A percentile compares a stretch with the other conserved stretches of the same genome.
Conservation (phyloP, 331 rosid species). For the Malus hybrid region DNA sequence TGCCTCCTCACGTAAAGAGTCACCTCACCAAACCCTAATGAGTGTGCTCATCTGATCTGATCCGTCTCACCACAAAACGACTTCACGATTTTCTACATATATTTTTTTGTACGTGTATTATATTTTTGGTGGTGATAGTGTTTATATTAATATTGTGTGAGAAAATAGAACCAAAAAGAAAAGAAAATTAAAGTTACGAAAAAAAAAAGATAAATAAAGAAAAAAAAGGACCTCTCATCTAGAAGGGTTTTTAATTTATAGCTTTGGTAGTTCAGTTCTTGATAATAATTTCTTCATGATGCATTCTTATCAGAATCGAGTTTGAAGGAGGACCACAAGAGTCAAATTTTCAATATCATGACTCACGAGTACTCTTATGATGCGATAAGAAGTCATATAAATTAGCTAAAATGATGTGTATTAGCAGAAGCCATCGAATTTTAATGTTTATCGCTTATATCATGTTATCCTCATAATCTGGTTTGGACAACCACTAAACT, state of each 20-base stretch:
- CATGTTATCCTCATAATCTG: neutral
- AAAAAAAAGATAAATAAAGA: neutral
- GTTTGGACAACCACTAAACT: neutral
- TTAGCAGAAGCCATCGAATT: neutral
- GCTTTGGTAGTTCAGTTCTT: too few relatives aligned
- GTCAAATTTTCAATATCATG: neutral
- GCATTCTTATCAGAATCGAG: neutral
- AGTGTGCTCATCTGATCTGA: neutral
- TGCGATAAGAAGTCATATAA: neutral
- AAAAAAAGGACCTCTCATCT: neutral
- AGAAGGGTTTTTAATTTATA: conserved; percentile 1
- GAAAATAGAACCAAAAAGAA: neutral
- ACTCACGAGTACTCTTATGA: neutral
- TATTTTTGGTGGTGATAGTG: neutral
- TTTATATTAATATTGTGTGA: neutral
- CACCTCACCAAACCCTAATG: neutral
- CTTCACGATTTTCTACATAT: neutral
- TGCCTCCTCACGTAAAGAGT: neutral
- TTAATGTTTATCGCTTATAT: neutral
- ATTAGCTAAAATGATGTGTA: neutral
- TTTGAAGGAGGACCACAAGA: neutral
- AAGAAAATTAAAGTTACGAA: neutral
- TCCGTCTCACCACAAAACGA: neutral
- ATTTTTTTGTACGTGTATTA: neutral
- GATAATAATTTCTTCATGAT: too few relatives aligned